Evolutionary conservation across 2,329 filamentous ascomycete species (phyloP), one percentile per base, ranked within the genome.

Genomic region (Decorospora gaudefroyi): DNA sequence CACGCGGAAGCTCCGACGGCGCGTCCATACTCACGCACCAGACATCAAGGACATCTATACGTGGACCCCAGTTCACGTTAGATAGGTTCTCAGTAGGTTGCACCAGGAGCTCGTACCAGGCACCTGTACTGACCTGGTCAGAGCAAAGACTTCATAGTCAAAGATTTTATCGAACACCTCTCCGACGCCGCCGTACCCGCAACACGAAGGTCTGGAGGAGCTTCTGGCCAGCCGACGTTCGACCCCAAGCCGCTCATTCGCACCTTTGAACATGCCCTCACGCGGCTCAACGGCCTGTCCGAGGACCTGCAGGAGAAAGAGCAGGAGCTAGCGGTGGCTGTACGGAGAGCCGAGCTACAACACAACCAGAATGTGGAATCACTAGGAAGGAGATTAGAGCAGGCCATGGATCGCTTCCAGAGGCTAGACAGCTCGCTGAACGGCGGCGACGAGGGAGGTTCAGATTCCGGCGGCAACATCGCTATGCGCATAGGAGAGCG

Each of bases 231-330:
- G 49, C 52, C 68, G 50, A 65, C 78, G 4, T 99, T 99, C 74
- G 93, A 99, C 64, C 90, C 93, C 0, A 99, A 99, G 73, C 95
- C 93, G 21, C 78, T 99, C 59, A 99, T 99, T 62, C 85, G 93
- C 47, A 91, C 90, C 1, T 99, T 99, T 69, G 93, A 99, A 68
- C 76, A 83, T 68, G 84, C 84, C 17, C 72, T 90, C 13, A 81
- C 83, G 26, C 84, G 87, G 48, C 78, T 92, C 32, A 84, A 82
- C 33, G 76, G 78, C 16, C 78, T 92, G 10, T 86, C 85, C 4
- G 90, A 93, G 43, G 90, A 97, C 65, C 78, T 99, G 4, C 90
- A 95, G 67, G 83, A 87, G 61, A 86, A 86, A 52, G 93, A 99
- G 70, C 96, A 92, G 49, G 93, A 97, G 60, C 79, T 97, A 1